Percentiles rank a stretch among this genome's conserved stretches.
Conservation (phyloP, 140 eudicot genomes). For the Erigeron philadelphicus region DNA sequence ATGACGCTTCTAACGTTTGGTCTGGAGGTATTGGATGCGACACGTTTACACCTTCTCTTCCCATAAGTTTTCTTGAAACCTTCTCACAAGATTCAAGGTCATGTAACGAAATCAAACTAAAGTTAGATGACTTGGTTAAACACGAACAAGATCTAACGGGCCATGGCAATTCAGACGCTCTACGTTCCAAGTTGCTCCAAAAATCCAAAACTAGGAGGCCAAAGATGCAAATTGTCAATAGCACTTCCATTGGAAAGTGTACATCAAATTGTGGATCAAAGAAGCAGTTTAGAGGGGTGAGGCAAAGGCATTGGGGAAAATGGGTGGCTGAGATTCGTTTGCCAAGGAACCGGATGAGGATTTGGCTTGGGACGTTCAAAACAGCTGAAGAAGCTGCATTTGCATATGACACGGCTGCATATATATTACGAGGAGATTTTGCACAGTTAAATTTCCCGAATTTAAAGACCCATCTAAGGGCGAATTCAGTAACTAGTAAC, state of each 20-base stretch:
- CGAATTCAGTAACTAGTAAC: slow-evolving; percentile 36
- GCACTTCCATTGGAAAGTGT: background rate
- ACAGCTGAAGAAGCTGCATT: slow-evolving; percentile 88
- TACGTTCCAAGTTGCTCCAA: slow-evolving; percentile 26
- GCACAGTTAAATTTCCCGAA: slow-evolving; percentile 77
- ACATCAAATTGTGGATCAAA: slow-evolving; percentile 9
- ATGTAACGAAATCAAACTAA: background rate
- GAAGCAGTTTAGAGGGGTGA: slow-evolving; percentile 70
- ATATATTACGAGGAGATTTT: slow-evolving; percentile 65
- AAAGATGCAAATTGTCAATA: slow-evolving; percentile 8
- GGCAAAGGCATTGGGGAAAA: slow-evolving; percentile 93
- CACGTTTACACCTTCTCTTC: slow-evolving; percentile 18
- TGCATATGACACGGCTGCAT: slow-evolving; percentile 83
- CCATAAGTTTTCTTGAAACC: slow-evolving; percentile 38
- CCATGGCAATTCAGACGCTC: slow-evolving; percentile 23
- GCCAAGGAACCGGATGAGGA: slow-evolving; percentile 71
- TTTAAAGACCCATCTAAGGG: slow-evolving; percentile 49
- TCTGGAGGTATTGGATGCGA: background rate
- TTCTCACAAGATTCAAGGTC: slow-evolving; percentile 27
- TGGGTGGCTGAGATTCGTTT: slow-evolving; percentile 87
- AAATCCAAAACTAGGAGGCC: slow-evolving; percentile 34
- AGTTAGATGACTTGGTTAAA: background rate
- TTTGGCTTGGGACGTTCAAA: slow-evolving; percentile 80
- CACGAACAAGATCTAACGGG: slow-evolving; percentile 10
- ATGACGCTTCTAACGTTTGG: slow-evolving; percentile 18